Percentiles rank a stretch among this genome's conserved stretches.
Conservation (phyloP, 768 basidiomycete species). For the Suillus plorans region DNA sequence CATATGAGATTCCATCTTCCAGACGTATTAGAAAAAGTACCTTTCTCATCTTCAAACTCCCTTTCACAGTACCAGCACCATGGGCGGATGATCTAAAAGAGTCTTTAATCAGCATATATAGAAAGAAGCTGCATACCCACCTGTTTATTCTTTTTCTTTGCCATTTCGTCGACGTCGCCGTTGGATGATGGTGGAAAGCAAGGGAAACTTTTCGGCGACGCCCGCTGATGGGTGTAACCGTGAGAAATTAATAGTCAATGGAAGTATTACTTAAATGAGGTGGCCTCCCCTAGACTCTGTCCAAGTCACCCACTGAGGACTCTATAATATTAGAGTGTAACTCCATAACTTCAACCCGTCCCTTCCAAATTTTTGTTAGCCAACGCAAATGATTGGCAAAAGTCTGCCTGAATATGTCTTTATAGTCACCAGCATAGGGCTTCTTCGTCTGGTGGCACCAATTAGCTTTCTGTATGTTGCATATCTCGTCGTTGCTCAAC, state of each 20-base stretch:
- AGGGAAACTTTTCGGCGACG: conserved; percentile 14
- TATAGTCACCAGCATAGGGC: conserved; percentile 45
- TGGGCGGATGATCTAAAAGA: conserved; percentile 69
- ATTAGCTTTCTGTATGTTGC: conserved; percentile 42
- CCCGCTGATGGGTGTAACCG: conserved; percentile 8
- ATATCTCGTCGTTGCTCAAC: conserved; percentile 17
- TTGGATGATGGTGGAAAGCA: conserved; percentile 13
- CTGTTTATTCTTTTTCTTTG: conserved; percentile 58
- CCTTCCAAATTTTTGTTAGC: neutral
- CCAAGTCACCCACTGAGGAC: neutral
- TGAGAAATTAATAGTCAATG: conserved; percentile 14
- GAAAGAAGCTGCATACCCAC: conserved; percentile 20
- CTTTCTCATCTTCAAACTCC: conserved; percentile 99
- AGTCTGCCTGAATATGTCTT: conserved; percentile 51
- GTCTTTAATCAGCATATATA: conserved; percentile 7
- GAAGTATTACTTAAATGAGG: neutral
- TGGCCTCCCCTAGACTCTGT: neutral
- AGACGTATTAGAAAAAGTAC: conserved; percentile 40
- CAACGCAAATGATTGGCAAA: conserved; percentile 44
- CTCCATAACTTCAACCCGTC: neutral
- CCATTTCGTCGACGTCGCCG: conserved; percentile 32
- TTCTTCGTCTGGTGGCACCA: conserved; percentile 50
- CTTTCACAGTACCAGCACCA: conserved; percentile 99
- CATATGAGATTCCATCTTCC: neutral
- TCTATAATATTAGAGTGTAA: neutral